Conservation (phyloP, 1,139 yeast species). For the Candida pseudoviswanathii region DNA sequence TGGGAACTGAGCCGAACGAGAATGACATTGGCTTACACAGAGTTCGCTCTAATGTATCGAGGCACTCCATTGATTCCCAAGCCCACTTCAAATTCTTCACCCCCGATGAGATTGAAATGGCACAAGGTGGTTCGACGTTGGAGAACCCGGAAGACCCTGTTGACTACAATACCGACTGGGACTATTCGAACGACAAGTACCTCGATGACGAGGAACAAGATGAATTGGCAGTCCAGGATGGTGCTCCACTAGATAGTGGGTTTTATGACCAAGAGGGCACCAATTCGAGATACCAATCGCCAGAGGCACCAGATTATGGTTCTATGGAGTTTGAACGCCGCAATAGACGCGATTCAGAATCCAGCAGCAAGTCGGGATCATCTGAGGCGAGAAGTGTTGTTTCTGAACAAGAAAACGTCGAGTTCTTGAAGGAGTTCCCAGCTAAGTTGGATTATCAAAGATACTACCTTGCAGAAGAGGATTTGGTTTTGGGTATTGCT, state of each 20-base stretch:
- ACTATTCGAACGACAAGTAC: conserved; percentile 49
- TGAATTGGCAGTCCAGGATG: conserved; percentile 1
- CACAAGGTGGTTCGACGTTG: conserved; percentile 85
- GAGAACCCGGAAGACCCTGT: conserved; percentile 58
- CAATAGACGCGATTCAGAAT: conserved; percentile 31
- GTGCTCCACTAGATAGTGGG: not conserved
- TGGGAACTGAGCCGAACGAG: conserved; percentile 24
- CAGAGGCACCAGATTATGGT: conserved; percentile 36
- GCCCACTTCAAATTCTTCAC: conserved; percentile 76
- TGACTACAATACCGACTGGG: conserved; percentile 76
- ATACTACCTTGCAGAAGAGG: conserved; percentile 93
- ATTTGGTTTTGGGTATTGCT: conserved; percentile 89
- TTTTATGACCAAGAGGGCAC: conserved; percentile 9
- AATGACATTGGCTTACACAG: conserved; percentile 28
- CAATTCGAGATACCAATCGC: conserved; percentile 12
- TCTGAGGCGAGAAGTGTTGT: conserved; percentile 17
- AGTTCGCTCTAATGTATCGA: conserved; percentile 31
- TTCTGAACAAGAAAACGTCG: conserved; percentile 31
- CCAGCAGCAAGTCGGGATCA: conserved; percentile 24
- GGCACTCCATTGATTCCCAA: conserved; percentile 34
- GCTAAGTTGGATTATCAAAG: conserved; percentile 63
- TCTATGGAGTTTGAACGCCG: conserved; percentile 37
- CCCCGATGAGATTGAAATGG: conserved; percentile 77
- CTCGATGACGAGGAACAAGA: conserved; percentile 29
- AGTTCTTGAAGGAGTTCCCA: conserved; percentile 44